phyloP scores from a whole-genome alignment of 2,329 filamentous ascomycete species.

The Pseudogymnoascus sp. region DNA sequence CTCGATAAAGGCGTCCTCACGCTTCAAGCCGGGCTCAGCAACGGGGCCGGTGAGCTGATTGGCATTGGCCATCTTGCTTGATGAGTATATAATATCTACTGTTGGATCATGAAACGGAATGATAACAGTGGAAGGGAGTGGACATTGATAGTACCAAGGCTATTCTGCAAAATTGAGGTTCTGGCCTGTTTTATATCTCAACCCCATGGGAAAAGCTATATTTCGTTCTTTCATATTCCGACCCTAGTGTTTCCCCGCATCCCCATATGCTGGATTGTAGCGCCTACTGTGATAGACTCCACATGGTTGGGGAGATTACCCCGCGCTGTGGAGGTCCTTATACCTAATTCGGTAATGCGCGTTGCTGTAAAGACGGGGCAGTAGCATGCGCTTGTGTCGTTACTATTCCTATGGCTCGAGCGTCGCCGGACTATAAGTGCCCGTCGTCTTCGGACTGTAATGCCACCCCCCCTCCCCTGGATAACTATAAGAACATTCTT shows the following conservation, averaged over 20 bases:
- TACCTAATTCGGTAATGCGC: background rate
- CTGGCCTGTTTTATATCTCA: background rate
- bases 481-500: background rate
- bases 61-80: background rate
- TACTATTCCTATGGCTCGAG: background rate
- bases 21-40: background rate
- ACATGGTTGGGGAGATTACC: background rate
- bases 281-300: background rate
- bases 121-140: background rate
- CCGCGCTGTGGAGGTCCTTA: background rate
- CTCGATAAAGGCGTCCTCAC: background rate
- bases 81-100: background rate
- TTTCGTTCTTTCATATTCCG: conserved; percentile 22
- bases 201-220: conserved; percentile 30
- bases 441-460: background rate
- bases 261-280: conserved; percentile 28
- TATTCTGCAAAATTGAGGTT: background rate
- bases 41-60: background rate
- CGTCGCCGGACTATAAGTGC: background rate
- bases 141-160: background rate
- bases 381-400: background rate
- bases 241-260: conserved; percentile 19
- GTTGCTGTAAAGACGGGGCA: background rate
- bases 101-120: background rate
- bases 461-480: background rate